phyloP scores from a whole-genome alignment of 192 early-diverging fungal genomes.

The Jimgerdemannia lactiflua region DNA sequence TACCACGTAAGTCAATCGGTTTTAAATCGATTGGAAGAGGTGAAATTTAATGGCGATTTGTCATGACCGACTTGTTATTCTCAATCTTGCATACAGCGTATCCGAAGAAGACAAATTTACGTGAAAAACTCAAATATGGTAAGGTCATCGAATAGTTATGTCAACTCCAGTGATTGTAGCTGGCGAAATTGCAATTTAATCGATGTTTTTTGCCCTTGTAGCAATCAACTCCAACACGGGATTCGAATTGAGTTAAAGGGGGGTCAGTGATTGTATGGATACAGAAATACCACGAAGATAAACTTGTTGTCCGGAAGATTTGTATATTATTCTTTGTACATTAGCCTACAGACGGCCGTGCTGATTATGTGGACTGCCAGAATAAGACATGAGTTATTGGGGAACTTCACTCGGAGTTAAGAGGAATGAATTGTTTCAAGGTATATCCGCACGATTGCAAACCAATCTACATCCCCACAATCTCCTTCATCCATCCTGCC shows the following conservation, averaged over 20 bases:
- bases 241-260: conserved; percentile 63
- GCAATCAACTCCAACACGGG: conserved; percentile 67
- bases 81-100: conserved; percentile 33
- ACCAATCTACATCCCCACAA: background rate
- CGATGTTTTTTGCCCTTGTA: conserved; percentile 9
- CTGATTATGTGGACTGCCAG: no score
- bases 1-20: conserved; percentile 43
- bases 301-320: no score
- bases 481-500: background rate
- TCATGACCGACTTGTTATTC: conserved; percentile 20
- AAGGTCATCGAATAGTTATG: conserved; percentile 1
- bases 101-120: conserved; percentile 39
- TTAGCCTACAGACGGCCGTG: no score
- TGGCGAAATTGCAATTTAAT: background rate
- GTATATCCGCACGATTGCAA: no score
- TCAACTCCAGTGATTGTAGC: background rate
- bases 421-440: no score
- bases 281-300: no score
- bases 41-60: background rate
- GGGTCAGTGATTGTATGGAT: background rate
- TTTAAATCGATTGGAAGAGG: background rate
- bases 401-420: no score
- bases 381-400: no score
- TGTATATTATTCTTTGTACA: no score
- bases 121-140: conserved; percentile 65